These are phyloP conservation scores for Acanthamoeba lenticulata DNA, from an alignment of 208 protist genomes.

Conservation along the genomic window DNA sequence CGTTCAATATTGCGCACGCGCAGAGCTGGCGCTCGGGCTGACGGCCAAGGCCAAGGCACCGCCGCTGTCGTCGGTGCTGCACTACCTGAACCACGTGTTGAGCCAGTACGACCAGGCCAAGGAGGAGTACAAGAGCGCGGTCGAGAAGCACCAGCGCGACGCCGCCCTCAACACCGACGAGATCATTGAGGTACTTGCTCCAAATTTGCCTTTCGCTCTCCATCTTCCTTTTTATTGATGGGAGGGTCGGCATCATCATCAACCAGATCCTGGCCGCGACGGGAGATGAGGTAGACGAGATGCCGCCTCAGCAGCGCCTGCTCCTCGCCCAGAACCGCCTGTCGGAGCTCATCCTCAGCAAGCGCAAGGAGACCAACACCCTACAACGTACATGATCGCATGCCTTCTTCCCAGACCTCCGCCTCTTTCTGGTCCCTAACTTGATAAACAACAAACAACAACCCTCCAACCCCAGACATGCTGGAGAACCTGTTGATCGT, in stretches of 20 bases:
- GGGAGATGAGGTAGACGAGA: slow-evolving; percentile 29
- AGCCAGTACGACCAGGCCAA: slow-evolving; percentile 46
- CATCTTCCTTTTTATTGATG: not conserved
- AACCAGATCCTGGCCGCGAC: slow-evolving; percentile 6
- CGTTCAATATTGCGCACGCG: too few relatives aligned
- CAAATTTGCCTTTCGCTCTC: not conserved
- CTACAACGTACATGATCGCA: not conserved
- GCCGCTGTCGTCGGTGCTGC: not conserved
- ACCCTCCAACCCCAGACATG: slow-evolving; percentile 15
- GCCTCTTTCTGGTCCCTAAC: not conserved
- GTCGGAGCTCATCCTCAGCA: slow-evolving; percentile 49
- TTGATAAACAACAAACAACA: not conserved
- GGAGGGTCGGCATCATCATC: too few relatives aligned
- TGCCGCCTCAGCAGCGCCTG: slow-evolving; percentile 25
- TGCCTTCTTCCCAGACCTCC: too few relatives aligned
- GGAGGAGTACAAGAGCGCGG: slow-evolving; percentile 40
- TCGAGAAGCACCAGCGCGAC: slow-evolving; percentile 9
- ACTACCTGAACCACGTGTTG: slow-evolving; percentile 52
- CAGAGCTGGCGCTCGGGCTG: slow-evolving; percentile 20
- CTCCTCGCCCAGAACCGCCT: slow-evolving; percentile 61
- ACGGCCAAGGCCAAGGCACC: not conserved
- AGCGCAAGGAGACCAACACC: slow-evolving; percentile 46
- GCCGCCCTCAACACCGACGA: slow-evolving; percentile 9
- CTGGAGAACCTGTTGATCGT: slow-evolving; percentile 59
- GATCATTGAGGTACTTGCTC: slow-evolving; percentile 21